A percentile compares a stretch with the other conserved stretches of the same genome.
Evolutionary conservation across 108 stramenopile species (phyloP).

Genomic region (Nitzschia sp.): DNA sequence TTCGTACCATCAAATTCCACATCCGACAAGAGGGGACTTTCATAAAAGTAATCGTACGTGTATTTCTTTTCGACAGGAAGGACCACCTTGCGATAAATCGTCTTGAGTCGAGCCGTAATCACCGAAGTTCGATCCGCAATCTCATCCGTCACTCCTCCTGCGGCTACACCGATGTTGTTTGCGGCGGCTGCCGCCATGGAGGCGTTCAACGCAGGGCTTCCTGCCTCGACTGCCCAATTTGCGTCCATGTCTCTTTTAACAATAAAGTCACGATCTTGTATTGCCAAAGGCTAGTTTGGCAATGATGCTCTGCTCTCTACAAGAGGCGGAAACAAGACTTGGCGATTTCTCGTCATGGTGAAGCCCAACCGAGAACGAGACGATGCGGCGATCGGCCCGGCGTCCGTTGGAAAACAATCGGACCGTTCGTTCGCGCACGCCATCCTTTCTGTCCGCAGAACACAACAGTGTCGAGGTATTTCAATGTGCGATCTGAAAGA

Average conservation of each 20-base stretch:
- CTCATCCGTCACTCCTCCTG: slow-evolving; percentile 28
- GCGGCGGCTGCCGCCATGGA: slow-evolving; percentile 20
- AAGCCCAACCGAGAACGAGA: background rate
- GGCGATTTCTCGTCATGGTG: too few species aligned
- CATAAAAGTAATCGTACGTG: slow-evolving; percentile 86
- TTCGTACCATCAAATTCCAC: slow-evolving; percentile 83
- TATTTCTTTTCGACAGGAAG: slow-evolving; percentile 84
- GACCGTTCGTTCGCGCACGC: background rate
- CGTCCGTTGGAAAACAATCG: background rate
- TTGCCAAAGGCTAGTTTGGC: too few species aligned
- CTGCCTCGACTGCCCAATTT: slow-evolving; percentile 26
- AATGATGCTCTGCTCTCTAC: too few species aligned
- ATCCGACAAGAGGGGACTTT: slow-evolving; percentile 82
- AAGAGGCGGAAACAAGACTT: too few species aligned
- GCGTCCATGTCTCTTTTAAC: too few species aligned
- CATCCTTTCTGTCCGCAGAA: too few species aligned
- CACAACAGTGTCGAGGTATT: too few species aligned
- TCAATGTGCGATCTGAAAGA: too few species aligned
- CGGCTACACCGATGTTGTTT: background rate
- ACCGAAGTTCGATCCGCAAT: slow-evolving; percentile 48
- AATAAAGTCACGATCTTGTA: too few species aligned
- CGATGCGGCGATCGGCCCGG: background rate
- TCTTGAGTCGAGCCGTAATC: slow-evolving; percentile 68
- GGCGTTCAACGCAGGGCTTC: slow-evolving; percentile 24
- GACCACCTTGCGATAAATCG: slow-evolving; percentile 76